Evolutionary conservation across 306 rosid genomes (phyloP).

Genomic region (Ziziphus jujuba): DNA sequence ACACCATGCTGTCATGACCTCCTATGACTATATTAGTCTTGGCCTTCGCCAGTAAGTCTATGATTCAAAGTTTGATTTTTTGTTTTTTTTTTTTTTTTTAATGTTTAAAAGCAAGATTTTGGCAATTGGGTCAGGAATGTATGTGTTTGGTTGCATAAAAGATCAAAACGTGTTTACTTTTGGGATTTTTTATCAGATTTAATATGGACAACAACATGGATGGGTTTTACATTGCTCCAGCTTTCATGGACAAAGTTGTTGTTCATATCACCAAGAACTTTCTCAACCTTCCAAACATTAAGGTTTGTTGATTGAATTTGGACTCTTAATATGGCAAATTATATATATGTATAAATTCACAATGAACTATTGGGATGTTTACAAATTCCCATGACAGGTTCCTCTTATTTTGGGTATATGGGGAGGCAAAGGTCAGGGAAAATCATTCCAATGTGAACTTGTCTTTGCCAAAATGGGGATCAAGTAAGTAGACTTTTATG

Average conservation of each 20-base stretch:
- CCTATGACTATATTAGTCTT: conserved; percentile 67
- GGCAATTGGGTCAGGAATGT: not conserved
- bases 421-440: conserved; percentile 98
- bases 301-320: conserved; percentile 29
- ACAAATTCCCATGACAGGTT: conserved; percentile 31
- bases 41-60: conserved; percentile 75
- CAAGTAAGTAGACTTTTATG: conserved; percentile 50
- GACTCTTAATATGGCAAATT: not conserved
- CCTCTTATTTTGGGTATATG: conserved; percentile 93
- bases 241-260: conserved; percentile 80
- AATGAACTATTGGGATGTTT: not conserved
- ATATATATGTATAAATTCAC: not conserved
- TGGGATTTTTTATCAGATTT: conserved; percentile 41
- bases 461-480: conserved; percentile 95
- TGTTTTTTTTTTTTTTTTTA: not conserved
- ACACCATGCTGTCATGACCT: conserved; percentile 76
- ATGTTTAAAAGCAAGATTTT: not conserved
- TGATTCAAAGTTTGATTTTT: not conserved
- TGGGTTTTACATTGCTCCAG: conserved; percentile 85
- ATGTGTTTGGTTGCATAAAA: not conserved
- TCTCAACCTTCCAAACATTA: conserved; percentile 68
- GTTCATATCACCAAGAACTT: conserved; percentile 85
- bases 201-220: conserved; percentile 61
- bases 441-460: conserved; percentile 90
- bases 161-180: not conserved